phyloP scores from a whole-genome alignment of 106 monocot species.

The Dioscorea dumetorum region DNA sequence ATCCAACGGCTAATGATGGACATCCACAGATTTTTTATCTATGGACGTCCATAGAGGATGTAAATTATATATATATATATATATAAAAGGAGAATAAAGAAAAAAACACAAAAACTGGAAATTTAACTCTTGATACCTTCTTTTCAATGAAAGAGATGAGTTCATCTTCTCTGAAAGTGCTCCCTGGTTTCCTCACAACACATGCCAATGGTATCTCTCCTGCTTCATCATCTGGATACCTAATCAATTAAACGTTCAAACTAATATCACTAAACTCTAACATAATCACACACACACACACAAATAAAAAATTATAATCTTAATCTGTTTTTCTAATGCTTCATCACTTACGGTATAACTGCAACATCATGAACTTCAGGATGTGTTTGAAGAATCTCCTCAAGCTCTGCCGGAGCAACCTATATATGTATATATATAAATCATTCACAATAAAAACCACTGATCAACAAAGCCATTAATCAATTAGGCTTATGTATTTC shows the following conservation, averaged over 20 bases:
- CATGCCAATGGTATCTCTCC: slow-evolving; percentile 89
- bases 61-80: too few species aligned
- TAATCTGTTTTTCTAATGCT: not conserved
- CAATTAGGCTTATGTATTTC: too few species aligned
- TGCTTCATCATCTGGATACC: slow-evolving; percentile 64
- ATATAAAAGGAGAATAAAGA: not conserved
- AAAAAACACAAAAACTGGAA: not conserved
- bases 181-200: slow-evolving; percentile 44
- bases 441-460: too few species aligned
- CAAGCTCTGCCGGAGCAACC: slow-evolving; percentile 69
- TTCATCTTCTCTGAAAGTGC: slow-evolving; percentile 38
- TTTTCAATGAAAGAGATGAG: slow-evolving; percentile 44
- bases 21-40: too few species aligned
- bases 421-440: slow-evolving; percentile 6
- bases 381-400: slow-evolving; percentile 44
- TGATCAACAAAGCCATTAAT: too few species aligned
- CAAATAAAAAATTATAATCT: too few species aligned
- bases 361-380: slow-evolving; percentile 47
- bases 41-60: too few species aligned
- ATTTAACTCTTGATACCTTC: slow-evolving; percentile 23
- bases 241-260: not conserved
- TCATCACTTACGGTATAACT: slow-evolving; percentile 51
- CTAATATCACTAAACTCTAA: not conserved
- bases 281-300: not conserved
- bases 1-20: too few species aligned